phyloP scores from a whole-genome alignment of 2,329 filamentous ascomycete species.

The Metarhizium rileyi region DNA sequence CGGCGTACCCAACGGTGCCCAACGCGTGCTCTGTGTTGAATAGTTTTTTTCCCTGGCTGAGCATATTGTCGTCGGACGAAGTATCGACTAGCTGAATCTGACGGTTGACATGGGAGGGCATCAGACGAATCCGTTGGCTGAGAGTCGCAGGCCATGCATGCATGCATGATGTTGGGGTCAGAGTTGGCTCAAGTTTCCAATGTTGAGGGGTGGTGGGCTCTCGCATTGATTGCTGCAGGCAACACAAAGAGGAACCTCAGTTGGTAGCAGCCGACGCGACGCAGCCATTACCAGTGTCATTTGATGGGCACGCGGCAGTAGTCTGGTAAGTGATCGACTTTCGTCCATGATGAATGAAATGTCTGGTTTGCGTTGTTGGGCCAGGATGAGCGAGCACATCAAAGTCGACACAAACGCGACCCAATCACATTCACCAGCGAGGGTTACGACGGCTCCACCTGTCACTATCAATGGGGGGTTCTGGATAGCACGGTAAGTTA shows the following conservation, averaged over 20 bases:
- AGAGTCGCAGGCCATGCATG: background rate
- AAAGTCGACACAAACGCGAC: too few relatives aligned
- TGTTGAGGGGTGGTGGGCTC: background rate
- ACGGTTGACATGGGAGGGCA: background rate
- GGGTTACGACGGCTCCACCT: too few relatives aligned
- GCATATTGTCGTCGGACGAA: background rate
- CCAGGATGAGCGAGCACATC: too few relatives aligned
- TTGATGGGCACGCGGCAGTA: too few relatives aligned
- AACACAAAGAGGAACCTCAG: background rate
- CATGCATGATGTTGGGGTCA: constrained; percentile 2
- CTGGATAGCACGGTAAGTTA: too few relatives aligned
- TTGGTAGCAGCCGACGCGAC: background rate
- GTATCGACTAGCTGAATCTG: background rate
- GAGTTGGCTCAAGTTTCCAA: too few relatives aligned
- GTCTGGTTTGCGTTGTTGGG: too few relatives aligned
- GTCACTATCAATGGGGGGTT: too few relatives aligned
- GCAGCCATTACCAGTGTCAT: background rate
- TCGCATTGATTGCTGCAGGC: background rate
- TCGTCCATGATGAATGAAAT: too few relatives aligned
- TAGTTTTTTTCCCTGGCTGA: background rate
- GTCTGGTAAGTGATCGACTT: too few relatives aligned
- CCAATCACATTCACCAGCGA: too few relatives aligned
- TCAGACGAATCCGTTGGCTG: background rate
- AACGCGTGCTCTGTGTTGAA: background rate
- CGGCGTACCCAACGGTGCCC: constrained; percentile 7